These are phyloP conservation scores for Malus hybrid DNA, from an alignment of 331 rosid species.

Conservation along the genomic window DNA sequence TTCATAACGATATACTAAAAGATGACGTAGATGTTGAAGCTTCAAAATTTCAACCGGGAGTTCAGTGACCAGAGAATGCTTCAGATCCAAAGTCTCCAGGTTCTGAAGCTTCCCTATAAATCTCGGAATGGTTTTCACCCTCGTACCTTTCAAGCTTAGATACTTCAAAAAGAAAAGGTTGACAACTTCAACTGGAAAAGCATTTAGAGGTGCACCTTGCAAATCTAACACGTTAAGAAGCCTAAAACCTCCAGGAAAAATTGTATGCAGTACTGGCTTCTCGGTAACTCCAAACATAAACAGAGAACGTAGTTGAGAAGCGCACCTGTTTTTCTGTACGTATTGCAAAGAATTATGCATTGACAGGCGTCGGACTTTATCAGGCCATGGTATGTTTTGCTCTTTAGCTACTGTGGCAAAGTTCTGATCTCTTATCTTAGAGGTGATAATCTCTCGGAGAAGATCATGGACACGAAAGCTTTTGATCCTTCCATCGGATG, in stretches of 20 bases:
- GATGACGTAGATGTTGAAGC: constrained; percentile 6
- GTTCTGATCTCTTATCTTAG: background rate
- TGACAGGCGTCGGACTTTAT: constrained; percentile 7
- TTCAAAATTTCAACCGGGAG: constrained; percentile 12
- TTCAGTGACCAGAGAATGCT: background rate
- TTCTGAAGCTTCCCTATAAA: constrained; percentile 13
- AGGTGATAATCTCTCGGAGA: background rate
- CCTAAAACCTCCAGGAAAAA: background rate
- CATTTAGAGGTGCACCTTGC: background rate
- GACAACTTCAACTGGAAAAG: background rate
- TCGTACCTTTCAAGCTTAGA: constrained; percentile 14
- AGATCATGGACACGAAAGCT: constrained; percentile 13
- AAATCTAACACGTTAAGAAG: constrained; percentile 12
- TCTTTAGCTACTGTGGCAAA: background rate
- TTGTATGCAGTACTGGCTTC: background rate
- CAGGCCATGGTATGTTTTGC: background rate
- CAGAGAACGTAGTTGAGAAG: constrained; percentile 9
- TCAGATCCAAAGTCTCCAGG: constrained; percentile 20
- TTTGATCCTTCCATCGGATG: constrained; percentile 1
- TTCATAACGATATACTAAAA: constrained; percentile 5
- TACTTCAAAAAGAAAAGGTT: constrained; percentile 7
- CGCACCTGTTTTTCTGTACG: background rate
- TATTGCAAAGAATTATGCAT: background rate
- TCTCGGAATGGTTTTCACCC: constrained; percentile 5
- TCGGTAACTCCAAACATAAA: background rate